These are phyloP conservation scores for Hypoxylon sp. DNA, from an alignment of 2,329 filamentous ascomycete species.

Conservation along the genomic window DNA sequence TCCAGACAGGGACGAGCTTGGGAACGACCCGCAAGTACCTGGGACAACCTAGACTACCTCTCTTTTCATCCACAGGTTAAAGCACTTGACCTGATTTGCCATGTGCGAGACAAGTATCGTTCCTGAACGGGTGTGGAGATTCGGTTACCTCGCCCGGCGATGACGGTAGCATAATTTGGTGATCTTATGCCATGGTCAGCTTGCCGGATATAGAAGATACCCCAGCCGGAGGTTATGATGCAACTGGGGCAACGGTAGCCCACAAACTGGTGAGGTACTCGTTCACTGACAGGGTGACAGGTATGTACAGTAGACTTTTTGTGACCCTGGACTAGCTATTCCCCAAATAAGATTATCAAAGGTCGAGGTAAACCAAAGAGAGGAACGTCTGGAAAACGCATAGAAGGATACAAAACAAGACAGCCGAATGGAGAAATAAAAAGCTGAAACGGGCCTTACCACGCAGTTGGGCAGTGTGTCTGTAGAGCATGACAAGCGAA, in stretches of 20 bases:
- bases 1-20: conserved; percentile 52
- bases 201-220: conserved; percentile 63
- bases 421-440: conserved; percentile 55
- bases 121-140: conserved; percentile 60
- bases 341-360: conserved; percentile 46
- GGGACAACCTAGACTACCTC: conserved; percentile 55
- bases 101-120: conserved; percentile 63
- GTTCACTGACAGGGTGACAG: conserved; percentile 55
- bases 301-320: conserved; percentile 52
- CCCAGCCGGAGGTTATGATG: conserved; percentile 58
- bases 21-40: conserved; percentile 58
- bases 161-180: conserved; percentile 69
- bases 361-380: conserved; percentile 49
- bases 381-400: conserved; percentile 55
- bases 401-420: conserved; percentile 57
- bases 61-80: conserved; percentile 59
- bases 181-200: conserved; percentile 68
- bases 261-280: conserved; percentile 50
- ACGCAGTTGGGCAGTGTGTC: conserved; percentile 56
- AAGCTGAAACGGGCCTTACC: conserved; percentile 61
- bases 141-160: conserved; percentile 60
- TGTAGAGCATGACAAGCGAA: conserved; percentile 56
- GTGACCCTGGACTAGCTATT: conserved; percentile 45
- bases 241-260: conserved; percentile 55
- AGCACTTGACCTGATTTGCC: conserved; percentile 62